Conservation (phyloP, 2,329 filamentous ascomycete genomes). For the Sarocladiaceae sp. region DNA sequence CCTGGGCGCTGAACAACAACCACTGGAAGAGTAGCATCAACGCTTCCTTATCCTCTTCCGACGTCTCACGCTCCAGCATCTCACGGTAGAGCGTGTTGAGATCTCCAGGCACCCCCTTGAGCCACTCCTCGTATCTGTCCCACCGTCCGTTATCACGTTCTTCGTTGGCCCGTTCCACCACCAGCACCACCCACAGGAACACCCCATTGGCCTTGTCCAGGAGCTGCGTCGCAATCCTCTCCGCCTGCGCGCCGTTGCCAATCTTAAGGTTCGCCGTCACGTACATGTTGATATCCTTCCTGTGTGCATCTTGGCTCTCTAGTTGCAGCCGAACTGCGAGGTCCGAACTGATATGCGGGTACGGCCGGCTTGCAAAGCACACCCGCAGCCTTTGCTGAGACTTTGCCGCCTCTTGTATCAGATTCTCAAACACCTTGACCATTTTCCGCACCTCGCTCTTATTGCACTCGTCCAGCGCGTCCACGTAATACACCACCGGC, state of each 20-base stretch:
- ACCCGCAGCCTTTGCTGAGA: not conserved
- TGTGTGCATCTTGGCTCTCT: not conserved
- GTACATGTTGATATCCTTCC: not conserved
- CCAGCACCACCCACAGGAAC: not conserved
- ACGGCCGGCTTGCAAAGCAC: not conserved
- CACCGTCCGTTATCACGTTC: not conserved
- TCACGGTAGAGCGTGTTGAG: not conserved
- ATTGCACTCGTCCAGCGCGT: not conserved
- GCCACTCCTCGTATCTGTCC: not conserved
- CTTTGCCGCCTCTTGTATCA: not conserved
- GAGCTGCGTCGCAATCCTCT: not conserved
- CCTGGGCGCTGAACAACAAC: not conserved
- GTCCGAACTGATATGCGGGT: not conserved
- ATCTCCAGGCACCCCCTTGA: not conserved
- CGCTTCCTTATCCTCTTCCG: not conserved
- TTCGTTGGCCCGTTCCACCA: not conserved
- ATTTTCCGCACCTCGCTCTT: not conserved
- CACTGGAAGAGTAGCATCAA: not conserved
- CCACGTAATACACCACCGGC: not conserved
- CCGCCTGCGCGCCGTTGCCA: too few relatives aligned
- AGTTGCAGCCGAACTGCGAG: not conserved
- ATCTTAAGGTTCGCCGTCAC: not conserved
- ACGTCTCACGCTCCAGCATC: not conserved
- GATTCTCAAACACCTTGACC: not conserved
- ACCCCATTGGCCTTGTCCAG: not conserved